Evolutionary conservation across 1,284 basidiomycete genomes (phyloP).

Genomic region (Exsudoporus floridanus): DNA sequence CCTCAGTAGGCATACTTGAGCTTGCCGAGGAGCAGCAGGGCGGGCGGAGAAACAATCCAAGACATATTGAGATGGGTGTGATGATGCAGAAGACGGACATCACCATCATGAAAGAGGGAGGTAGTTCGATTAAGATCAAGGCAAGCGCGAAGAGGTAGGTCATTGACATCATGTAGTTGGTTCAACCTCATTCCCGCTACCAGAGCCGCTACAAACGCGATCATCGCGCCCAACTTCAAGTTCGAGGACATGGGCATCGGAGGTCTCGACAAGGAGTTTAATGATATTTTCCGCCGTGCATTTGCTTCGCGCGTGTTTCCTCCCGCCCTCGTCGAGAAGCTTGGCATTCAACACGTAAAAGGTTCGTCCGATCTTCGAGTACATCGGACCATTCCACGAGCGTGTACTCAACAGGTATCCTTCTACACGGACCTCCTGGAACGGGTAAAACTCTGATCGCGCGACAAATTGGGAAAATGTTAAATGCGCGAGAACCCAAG

Average conservation of each 20-base stretch:
- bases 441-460: conserved; percentile 99
- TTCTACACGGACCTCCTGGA: conserved; percentile 95
- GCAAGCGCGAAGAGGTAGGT: conserved; percentile 85
- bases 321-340: conserved; percentile 93
- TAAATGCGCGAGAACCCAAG: conserved; percentile 97
- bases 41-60: conserved; percentile 30
- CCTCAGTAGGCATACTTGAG: conserved; percentile 66
- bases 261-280: conserved; percentile 94
- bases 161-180: not conserved
- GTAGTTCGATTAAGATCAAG: conserved; percentile 87
- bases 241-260: conserved; percentile 99
- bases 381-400: not conserved
- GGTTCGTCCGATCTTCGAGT: conserved; percentile 46
- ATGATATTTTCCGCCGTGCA: conserved; percentile 96
- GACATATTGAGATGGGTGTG: conserved; percentile 60
- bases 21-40: conserved; percentile 59
- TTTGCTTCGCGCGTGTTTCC: conserved; percentile 99
- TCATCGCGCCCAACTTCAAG: conserved; percentile 98
- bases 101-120: conserved; percentile 82
- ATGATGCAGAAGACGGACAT: conserved; percentile 91
- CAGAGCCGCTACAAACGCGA: conserved; percentile 90
- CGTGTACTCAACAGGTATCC: conserved; percentile 61
- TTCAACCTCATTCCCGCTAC: not conserved
- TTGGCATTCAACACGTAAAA: conserved; percentile 99
- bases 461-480: conserved; percentile 98